Conservation (phyloP, 805 yeast species). For the Wickerhamomyces bovis region DNA sequence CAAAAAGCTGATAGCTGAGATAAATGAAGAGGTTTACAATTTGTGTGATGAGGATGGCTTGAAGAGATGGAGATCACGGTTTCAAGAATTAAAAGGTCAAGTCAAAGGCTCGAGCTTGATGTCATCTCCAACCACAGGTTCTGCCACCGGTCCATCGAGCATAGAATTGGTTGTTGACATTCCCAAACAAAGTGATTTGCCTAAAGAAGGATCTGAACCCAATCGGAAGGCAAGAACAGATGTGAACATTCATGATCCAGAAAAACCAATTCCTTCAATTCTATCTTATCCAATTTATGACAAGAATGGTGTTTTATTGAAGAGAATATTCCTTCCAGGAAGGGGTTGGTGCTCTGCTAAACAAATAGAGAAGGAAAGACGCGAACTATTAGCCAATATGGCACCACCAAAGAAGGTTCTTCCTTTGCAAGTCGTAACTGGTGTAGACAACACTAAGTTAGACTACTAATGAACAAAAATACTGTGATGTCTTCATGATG, state of each 20-base stretch:
- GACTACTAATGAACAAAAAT: not conserved
- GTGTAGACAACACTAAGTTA: not conserved
- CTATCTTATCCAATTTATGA: constrained; percentile 23
- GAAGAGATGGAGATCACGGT: not conserved
- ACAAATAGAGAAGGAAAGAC: constrained; percentile 12
- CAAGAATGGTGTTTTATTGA: constrained; percentile 34
- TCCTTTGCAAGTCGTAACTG: not conserved
- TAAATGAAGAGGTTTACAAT: not conserved
- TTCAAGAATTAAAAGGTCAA: not conserved
- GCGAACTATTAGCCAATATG: constrained; percentile 3
- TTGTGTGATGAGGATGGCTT: not conserved
- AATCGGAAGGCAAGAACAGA: constrained; percentile 12
- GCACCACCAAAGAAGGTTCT: not conserved
- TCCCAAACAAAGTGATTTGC: not conserved
- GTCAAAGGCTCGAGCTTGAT: too few species aligned
- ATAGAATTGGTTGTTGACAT: not conserved
- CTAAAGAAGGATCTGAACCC: not conserved
- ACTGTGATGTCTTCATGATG: too few species aligned
- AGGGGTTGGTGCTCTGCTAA: constrained; percentile 43
- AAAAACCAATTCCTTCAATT: constrained; percentile 19
- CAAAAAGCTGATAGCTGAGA: not conserved
- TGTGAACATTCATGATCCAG: constrained; percentile 17
- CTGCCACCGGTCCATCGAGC: not conserved
- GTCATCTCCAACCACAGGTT: not conserved
- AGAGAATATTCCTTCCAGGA: constrained; percentile 42